phyloP scores from a whole-genome alignment of 2,329 filamentous ascomycete species.

The Xylaria arbuscula region DNA sequence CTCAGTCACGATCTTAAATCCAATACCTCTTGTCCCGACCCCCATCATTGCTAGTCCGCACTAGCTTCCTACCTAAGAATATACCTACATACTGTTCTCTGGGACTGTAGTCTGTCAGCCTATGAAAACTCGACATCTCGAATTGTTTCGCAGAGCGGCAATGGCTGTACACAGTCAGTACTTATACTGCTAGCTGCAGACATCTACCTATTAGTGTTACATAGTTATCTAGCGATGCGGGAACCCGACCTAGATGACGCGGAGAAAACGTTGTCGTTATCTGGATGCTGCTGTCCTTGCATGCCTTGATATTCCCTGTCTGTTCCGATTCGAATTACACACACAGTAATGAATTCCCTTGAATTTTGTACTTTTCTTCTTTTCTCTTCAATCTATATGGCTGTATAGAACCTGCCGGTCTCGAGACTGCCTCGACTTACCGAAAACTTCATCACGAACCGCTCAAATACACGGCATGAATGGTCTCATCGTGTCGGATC shows the following conservation, averaged over 20 bases:
- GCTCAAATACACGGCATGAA: not conserved
- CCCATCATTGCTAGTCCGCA: not conserved
- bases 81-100: not conserved
- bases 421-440: not conserved
- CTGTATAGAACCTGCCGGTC: not conserved
- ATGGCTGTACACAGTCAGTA: not conserved
- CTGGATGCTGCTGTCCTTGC: not conserved
- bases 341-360: not conserved
- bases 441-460: not conserved
- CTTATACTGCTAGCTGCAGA: not conserved
- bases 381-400: not conserved
- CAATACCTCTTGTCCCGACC: not conserved
- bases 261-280: not conserved
- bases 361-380: not conserved
- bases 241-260: constrained; percentile 3
- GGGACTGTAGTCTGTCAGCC: not conserved
- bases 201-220: no score
- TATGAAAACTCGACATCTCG: not conserved
- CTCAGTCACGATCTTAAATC: constrained; percentile 4
- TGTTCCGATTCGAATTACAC: not conserved
- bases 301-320: not conserved
- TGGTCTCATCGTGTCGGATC: constrained; percentile 5
- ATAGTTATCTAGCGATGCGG: not conserved
- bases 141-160: not conserved
- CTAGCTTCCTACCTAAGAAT: not conserved